Percentiles rank a stretch among this genome's conserved stretches.
Conservation (phyloP, 441 rosid genomes). For the Eruca vesicaria region DNA sequence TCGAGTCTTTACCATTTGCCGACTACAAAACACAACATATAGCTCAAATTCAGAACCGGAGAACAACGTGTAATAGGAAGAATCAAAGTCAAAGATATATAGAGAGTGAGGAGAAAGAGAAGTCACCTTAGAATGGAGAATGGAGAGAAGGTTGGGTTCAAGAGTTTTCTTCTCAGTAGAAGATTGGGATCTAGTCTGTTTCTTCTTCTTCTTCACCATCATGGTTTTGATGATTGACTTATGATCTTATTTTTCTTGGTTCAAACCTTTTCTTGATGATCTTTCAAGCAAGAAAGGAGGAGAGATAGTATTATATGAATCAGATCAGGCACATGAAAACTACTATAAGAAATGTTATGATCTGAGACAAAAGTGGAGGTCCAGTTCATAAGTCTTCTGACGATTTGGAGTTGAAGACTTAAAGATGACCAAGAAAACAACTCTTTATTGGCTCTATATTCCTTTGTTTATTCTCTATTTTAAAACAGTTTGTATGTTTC, state of each 20-base stretch:
- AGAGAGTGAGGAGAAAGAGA: neutral
- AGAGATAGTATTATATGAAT: neutral
- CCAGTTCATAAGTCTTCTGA: neutral
- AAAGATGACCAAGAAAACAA: neutral
- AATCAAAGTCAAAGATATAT: neutral
- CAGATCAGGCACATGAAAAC: neutral
- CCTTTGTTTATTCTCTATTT: neutral
- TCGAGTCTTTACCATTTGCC: slow-evolving; percentile 31
- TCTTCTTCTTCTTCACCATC: neutral
- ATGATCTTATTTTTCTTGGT: neutral
- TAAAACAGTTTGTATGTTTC: neutral
- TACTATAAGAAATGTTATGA: neutral
- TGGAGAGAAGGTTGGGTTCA: neutral
- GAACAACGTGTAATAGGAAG: neutral
- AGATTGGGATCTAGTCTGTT: neutral
- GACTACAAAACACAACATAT: slow-evolving; percentile 12
- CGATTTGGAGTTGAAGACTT: neutral
- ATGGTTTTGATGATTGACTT: neutral
- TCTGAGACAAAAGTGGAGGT: neutral
- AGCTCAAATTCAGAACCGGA: neutral
- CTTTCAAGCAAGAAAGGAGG: neutral
- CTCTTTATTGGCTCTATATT: neutral
- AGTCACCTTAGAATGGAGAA: neutral
- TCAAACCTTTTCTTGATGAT: neutral
- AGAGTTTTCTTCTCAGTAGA: neutral